These are phyloP conservation scores for Delitschia confertaspora DNA, from an alignment of 495 filamentous ascomycete genomes.

Conservation along the genomic window DNA sequence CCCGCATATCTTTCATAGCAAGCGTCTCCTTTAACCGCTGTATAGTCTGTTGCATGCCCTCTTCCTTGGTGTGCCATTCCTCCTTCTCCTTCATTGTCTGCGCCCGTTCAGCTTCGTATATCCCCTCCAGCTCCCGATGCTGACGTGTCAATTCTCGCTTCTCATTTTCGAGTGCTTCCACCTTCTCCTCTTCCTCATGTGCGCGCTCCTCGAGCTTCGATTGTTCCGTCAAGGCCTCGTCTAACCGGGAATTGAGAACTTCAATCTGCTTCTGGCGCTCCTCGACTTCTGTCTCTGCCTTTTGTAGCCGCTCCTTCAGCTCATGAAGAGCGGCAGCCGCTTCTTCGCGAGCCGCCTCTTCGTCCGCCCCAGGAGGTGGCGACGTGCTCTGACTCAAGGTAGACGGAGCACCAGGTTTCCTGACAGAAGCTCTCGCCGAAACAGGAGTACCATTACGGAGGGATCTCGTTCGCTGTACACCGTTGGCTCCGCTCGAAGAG, in stretches of 20 bases:
- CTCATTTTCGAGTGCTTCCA: slow-evolving; percentile 70
- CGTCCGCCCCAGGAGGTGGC: slow-evolving; percentile 34
- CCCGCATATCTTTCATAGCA: slow-evolving; percentile 55
- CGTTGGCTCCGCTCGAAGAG: slow-evolving; percentile 12
- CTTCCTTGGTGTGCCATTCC: slow-evolving; percentile 69
- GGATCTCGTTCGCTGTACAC: slow-evolving; percentile 18
- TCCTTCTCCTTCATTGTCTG: slow-evolving; percentile 86
- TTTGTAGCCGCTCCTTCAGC: slow-evolving; percentile 67
- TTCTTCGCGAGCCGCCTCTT: slow-evolving; percentile 58
- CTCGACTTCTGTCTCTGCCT: slow-evolving; percentile 69
- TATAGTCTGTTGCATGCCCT: slow-evolving; percentile 80
- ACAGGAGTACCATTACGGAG: slow-evolving; percentile 26
- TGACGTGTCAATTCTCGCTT: slow-evolving; percentile 69
- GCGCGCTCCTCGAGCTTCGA: slow-evolving; percentile 72
- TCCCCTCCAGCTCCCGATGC: slow-evolving; percentile 77
- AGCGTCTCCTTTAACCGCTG: slow-evolving; percentile 83
- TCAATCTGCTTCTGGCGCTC: slow-evolving; percentile 76
- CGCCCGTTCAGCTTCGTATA: slow-evolving; percentile 81
- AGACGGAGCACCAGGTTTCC: slow-evolving; percentile 25
- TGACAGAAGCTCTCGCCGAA: slow-evolving; percentile 27
- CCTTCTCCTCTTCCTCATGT: slow-evolving; percentile 71
- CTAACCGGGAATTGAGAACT: slow-evolving; percentile 73
- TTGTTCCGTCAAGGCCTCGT: slow-evolving; percentile 78
- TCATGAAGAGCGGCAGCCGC: slow-evolving; percentile 76
- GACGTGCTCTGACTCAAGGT: slow-evolving; percentile 28